Base-by-base conservation (phyloP, 2,329 filamentous ascomycete species). In the Ascochyta clinopodiicola region DNA sequence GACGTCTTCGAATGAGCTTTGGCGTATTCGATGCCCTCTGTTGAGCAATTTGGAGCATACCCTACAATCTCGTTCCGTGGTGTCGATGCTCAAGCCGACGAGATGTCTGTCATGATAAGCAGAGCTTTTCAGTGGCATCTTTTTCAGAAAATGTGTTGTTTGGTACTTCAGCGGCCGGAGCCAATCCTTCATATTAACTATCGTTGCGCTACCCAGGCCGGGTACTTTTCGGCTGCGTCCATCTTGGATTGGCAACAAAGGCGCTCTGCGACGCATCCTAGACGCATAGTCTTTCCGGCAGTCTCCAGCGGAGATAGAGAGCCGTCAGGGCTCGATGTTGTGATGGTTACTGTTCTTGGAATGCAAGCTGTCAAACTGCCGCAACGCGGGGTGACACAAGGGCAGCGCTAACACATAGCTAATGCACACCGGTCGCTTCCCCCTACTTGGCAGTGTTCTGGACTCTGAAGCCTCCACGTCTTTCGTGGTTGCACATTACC, bases 371-470 rank as follows among this genome's bases (percentile, higher is more conserved):
- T 44, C 25, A 44, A 34, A 34, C 34, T 35, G 36, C 37, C 45
- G 37, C 37, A 15, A 15, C 37, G 21, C 10, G 17, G 32, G 38
- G 46, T 43, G 10, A 35, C 37, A 49, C n/a, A n/a, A 25, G 17
- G 17, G 22, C 32, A 35, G 29, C 27, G 46, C 29, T n/a, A 42
- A 31, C 10, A 19, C 29, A 7, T 29, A 43, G 24, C 29, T 22
- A 39, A 40, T 49, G 40, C 38, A 21, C 40, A 21, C 22, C 35
- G 27, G 40, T 56, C 40, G 52, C 46, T 51, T 46, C 40, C 46
- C 35, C 52, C 42, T 40, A 45, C 40, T 36, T 44, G 19, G 42
- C 34, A 24, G 34, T 36, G 31, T 44, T 46, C 46, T 46, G 39
- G 42, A 49, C 45, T 15, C 22, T 31, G 24, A 47, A 43, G 25